Conservation (phyloP, 768 basidiomycete species). For the Trichaptum fuscoviolaceum region DNA sequence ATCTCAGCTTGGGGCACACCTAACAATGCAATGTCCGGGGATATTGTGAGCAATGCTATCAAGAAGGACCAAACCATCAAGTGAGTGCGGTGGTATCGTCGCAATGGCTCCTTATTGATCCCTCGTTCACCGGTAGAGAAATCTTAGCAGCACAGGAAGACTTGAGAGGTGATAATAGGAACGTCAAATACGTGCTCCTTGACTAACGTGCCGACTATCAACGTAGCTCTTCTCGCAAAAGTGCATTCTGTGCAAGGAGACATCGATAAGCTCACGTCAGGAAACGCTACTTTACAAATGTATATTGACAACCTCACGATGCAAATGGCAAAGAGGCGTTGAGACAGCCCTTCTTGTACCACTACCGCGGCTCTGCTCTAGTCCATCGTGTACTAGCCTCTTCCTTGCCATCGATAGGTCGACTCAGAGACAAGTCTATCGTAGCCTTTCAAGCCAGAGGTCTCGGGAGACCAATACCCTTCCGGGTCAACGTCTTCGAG, state of each 20-base stretch:
- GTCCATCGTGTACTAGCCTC: no score
- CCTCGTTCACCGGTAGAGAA: constrained; percentile 45
- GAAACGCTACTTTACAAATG: constrained; percentile 80
- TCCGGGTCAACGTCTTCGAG: no score
- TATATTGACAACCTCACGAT: constrained; percentile 87
- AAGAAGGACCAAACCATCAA: constrained; percentile 74
- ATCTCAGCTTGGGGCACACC: constrained; percentile 46
- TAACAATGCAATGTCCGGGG: constrained; percentile 40
- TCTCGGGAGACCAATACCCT: no score
- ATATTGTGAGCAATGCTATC: constrained; percentile 71
- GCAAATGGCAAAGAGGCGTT: constrained; percentile 80
- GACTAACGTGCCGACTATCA: not conserved
- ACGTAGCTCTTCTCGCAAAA: constrained; percentile 57
- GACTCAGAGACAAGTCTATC: no score
- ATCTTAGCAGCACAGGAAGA: constrained; percentile 72
- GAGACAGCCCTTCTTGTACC: constrained; percentile 15
- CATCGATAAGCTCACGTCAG: constrained; percentile 73
- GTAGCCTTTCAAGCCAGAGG: no score
- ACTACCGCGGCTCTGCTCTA: not conserved
- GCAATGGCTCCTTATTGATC: no score
- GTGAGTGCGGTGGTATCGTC: constrained; percentile 32
- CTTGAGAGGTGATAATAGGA: constrained; percentile 51
- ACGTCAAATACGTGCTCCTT: not conserved
- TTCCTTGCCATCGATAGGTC: no score
- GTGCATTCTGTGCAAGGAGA: constrained; percentile 70